These are phyloP conservation scores for Leccinellum rugosiceps DNA, from an alignment of 768 basidiomycete genomes.

Conservation along the genomic window DNA sequence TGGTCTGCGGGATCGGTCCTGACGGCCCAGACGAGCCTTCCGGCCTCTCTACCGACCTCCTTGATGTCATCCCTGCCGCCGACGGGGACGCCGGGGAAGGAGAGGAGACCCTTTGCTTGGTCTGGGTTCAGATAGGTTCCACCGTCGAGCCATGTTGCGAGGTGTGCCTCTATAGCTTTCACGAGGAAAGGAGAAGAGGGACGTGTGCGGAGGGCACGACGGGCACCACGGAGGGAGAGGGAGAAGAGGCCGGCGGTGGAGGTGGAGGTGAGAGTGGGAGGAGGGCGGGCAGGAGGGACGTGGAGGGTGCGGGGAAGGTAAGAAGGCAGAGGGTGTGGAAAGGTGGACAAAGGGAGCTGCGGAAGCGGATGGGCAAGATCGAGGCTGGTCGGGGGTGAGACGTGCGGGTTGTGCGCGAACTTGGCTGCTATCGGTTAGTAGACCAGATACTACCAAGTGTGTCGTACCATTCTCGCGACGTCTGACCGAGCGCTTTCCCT, in stretches of 20 bases:
- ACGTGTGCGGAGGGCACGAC: conserved; percentile 60
- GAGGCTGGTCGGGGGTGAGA: conserved; percentile 54
- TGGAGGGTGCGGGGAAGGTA: conserved; percentile 62
- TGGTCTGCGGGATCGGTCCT: background rate
- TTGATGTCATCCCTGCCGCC: conserved; percentile 51
- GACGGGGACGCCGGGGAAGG: conserved; percentile 44
- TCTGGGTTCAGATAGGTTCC: conserved; percentile 57
- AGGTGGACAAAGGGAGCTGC: conserved; percentile 54
- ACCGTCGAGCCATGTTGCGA: conserved; percentile 62
- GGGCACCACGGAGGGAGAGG: conserved; percentile 71
- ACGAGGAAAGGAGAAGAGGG: conserved; percentile 55
- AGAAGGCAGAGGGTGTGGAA: conserved; percentile 71
- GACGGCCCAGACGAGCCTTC: conserved; percentile 73
- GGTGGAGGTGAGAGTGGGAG: conserved; percentile 44
- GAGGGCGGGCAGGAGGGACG: conserved; percentile 44
- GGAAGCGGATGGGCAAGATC: conserved; percentile 47
- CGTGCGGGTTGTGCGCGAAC: conserved; percentile 71
- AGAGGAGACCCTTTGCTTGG: conserved; percentile 22
- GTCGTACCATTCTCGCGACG: conserved; percentile 70
- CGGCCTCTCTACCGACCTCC: conserved; percentile 65
- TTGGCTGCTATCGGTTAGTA: conserved; percentile 41
- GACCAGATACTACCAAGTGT: too few species aligned
- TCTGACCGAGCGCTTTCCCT: conserved; percentile 75
- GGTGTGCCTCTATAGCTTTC: conserved; percentile 60
- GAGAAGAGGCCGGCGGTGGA: conserved; percentile 76